Evolutionary conservation across 257 asterid genomes (phyloP).

Genomic region (Scutellaria baicalensis): DNA sequence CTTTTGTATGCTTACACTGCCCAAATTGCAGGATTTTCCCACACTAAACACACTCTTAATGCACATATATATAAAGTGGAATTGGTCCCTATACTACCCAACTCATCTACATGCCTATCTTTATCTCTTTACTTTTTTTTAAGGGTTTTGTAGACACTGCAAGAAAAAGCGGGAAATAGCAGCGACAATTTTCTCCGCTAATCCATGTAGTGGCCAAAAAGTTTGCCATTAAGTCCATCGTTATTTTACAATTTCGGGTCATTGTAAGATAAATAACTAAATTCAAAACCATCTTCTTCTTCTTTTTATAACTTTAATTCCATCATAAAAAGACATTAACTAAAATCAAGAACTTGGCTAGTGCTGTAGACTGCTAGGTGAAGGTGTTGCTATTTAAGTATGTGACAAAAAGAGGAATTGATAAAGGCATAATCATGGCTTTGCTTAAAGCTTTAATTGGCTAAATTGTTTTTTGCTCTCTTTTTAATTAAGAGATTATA

Average conservation of each 20-base stretch:
- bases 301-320: no score
- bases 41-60: background rate
- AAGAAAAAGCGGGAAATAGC: no score
- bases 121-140: background rate
- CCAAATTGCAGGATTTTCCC: conserved; percentile 37
- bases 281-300: no score
- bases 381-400: conserved; percentile 7
- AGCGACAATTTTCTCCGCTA: no score
- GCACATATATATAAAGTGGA: no score
- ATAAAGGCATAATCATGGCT: conserved; percentile 26
- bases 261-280: no score
- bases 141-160: no score
- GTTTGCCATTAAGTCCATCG: no score
- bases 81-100: background rate
- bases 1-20: conserved; percentile 33
- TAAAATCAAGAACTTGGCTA: background rate
- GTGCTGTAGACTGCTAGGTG: background rate
- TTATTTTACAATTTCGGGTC: no score
- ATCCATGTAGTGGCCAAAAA: no score
- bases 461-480: conserved; percentile 3
- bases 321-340: no score
- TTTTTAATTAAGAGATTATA: conserved; percentile 7
- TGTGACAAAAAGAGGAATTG: conserved; percentile 24
- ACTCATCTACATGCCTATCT: background rate
- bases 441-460: conserved; percentile 12